Conservation (phyloP, 164 flowering plant species). For the Stephania japonica region DNA sequence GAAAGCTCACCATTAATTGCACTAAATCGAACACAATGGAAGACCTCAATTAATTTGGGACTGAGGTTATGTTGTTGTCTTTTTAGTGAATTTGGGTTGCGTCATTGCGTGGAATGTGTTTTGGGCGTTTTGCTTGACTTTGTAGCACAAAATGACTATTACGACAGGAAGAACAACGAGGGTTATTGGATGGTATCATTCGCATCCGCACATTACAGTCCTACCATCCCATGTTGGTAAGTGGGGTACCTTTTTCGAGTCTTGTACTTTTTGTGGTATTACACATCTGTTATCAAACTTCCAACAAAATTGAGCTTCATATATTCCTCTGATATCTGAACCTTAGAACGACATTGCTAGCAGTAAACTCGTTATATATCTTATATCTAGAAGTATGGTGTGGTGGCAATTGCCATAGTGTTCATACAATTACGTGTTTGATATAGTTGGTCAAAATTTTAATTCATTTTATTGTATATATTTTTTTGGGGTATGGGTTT, state of each 20-base stretch:
- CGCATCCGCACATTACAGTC: constrained; percentile 97
- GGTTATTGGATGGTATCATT: constrained; percentile 99
- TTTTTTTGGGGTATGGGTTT: too few relatives aligned
- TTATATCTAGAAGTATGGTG: neutral
- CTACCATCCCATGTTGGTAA: constrained; percentile 97
- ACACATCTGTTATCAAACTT: too few relatives aligned
- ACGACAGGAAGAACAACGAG: constrained; percentile 82
- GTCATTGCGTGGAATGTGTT: neutral
- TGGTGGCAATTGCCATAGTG: neutral
- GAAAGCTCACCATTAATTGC: too few relatives aligned
- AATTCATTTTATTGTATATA: too few relatives aligned
- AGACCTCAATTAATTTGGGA: too few relatives aligned
- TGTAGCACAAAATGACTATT: constrained; percentile 72
- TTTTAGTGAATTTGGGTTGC: neutral
- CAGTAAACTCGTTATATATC: neutral
- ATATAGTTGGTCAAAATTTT: too few relatives aligned
- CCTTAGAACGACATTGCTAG: neutral
- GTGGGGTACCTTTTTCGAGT: constrained; percentile 12
- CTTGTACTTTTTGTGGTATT: neutral
- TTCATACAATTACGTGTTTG: too few relatives aligned
- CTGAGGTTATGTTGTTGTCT: too few relatives aligned
- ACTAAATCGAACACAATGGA: too few relatives aligned
- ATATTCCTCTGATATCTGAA: neutral
- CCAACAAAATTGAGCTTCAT: neutral
- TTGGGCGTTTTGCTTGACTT: constrained; percentile 34